phyloP scores from a whole-genome alignment of 164 flowering plant genomes.

The Piper betle region DNA sequence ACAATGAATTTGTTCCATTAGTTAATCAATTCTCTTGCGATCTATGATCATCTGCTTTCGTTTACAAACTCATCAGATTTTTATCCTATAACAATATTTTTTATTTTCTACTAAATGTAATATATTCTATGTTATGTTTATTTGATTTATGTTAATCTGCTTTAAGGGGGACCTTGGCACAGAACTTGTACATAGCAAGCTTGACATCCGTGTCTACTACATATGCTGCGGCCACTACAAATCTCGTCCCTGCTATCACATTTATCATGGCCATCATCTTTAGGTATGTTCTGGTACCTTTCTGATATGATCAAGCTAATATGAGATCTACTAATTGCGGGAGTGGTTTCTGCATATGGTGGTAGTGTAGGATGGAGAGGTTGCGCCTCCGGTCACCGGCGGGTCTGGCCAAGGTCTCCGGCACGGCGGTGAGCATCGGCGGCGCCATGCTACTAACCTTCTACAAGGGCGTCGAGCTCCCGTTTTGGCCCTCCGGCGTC shows the following conservation, averaged over 20 bases:
- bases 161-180: slow-evolving; percentile 38
- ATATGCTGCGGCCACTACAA: slow-evolving; percentile 43
- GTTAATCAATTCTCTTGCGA: background rate
- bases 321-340: background rate
- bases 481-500: slow-evolving; percentile 24
- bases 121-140: too few species aligned
- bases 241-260: slow-evolving; percentile 53
- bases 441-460: slow-evolving; percentile 75
- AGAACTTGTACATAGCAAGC: slow-evolving; percentile 32
- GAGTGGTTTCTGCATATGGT: background rate
- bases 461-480: slow-evolving; percentile 42
- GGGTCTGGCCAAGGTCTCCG: slow-evolving; percentile 46
- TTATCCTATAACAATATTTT: too few species aligned
- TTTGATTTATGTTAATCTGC: background rate
- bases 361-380: slow-evolving; percentile 28
- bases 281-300: slow-evolving; percentile 15
- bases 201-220: slow-evolving; percentile 45
- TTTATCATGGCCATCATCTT: slow-evolving; percentile 36
- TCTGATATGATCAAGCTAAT: background rate
- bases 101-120: too few species aligned
- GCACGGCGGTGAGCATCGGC: slow-evolving; percentile 41
- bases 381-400: slow-evolving; percentile 13
- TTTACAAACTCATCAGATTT: too few species aligned
- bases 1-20: too few species aligned
- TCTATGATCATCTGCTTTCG: too few species aligned